Base-by-base conservation (phyloP, 2,329 filamentous ascomycete species). In the Beauveria sp. region DNA sequence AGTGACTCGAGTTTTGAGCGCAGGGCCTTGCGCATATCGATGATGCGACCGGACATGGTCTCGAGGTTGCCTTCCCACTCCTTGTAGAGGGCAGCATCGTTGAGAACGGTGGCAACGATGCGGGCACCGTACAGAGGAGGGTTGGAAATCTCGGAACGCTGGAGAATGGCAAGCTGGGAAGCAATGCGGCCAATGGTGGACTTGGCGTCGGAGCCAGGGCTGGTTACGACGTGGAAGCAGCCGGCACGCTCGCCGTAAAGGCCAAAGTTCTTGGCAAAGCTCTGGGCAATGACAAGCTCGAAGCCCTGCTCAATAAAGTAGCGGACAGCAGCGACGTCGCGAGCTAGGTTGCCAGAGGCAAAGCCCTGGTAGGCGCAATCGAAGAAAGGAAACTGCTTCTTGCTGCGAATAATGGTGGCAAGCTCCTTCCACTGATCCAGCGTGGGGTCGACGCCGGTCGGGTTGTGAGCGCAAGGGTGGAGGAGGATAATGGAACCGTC, bases 311-410 rank as follows among this genome's bases (percentile, higher is more conserved):
- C 88, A 70, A 96, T 81, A 72, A 99, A 99, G 82, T 96, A 90
- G 67, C 91, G 89, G 68, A 99, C 88, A n/a, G 95, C 91, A 80
- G 88, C 92, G 66, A 90, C 91, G 74, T 99, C 95, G 63, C 86
- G 85, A 68, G 83, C 81, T 22, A 98, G 84, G 73, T 96, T 87
- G 63, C 95, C 95, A 1, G 95, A 96, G 3, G 95, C 95, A 73
- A 99, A 99, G 62, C 95, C 93, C 77, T 98, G 95, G 81, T 99
- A 99, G 61, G 95, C 95, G 66, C 86, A 91, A 81, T 99, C 95
- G 78, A 99, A 98, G 85, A 99, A 98, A 70, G 95, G 93, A 79
- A 99, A 96, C 76, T 96, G 93, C 65, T 85, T 85, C 77, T 89
- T 91, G 70, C 85, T 75, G 69, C 84, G 84, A 75, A 98, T 86